Percentiles rank a stretch among this genome's conserved stretches.
These are phyloP conservation scores for Beauveria sp. DNA, from an alignment of 2,329 filamentous ascomycete genomes.

Conservation along the genomic window DNA sequence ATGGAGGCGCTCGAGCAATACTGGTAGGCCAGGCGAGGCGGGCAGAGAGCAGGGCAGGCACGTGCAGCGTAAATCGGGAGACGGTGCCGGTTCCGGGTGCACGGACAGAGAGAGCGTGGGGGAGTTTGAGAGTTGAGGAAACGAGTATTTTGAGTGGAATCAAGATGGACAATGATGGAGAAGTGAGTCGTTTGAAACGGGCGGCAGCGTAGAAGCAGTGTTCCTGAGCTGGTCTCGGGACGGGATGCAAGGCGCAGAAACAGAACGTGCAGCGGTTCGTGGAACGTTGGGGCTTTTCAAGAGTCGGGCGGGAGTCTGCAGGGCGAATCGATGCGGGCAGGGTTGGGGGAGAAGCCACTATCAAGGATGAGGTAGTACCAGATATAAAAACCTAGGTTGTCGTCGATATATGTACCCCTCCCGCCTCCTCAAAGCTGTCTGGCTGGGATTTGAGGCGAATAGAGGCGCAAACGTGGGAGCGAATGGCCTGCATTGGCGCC, in stretches of 20 bases:
- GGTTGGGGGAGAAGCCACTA: neutral
- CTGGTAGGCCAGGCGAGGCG: neutral
- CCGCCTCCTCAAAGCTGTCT: neutral
- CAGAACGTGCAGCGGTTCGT: constrained; percentile 5
- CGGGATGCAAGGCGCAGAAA: constrained; percentile 3
- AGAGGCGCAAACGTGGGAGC: constrained; percentile 1
- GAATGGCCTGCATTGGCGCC: constrained; percentile 4
- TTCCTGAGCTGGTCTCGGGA: neutral
- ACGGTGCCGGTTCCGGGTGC: neutral
- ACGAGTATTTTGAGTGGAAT: neutral
- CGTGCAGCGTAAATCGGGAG: neutral
- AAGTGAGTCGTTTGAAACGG: neutral
- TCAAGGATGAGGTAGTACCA: neutral
- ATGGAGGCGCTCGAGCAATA: neutral
- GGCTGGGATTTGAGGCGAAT: neutral
- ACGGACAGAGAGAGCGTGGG: neutral
- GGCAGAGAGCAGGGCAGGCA: constrained; percentile 3
- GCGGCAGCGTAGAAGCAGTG: neutral
- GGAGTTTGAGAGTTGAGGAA: neutral
- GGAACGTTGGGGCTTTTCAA: neutral
- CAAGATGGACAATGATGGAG: too few species aligned
- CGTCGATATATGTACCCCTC: neutral
- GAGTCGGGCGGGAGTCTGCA: neutral
- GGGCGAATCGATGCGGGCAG: neutral
- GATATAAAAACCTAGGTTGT: neutral